Evolutionary conservation across 2,329 filamentous ascomycete species (phyloP).

Genomic region (Colletotrichum sp.): DNA sequence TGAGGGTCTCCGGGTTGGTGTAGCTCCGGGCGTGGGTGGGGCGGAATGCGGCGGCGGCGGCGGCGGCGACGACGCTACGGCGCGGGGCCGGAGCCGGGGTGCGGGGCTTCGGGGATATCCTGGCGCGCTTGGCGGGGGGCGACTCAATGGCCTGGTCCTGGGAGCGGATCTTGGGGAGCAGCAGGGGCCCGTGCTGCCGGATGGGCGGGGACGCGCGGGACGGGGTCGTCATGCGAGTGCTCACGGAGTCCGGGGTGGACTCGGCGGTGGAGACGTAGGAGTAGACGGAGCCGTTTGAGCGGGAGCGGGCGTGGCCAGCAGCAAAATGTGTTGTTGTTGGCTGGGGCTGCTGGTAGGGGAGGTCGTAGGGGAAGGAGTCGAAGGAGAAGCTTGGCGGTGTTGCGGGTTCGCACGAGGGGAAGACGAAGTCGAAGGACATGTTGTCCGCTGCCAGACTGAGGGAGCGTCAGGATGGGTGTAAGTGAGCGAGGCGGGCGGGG

Average conservation of each 20-base stretch:
- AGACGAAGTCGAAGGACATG: constrained; percentile 66
- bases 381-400: constrained; percentile 60
- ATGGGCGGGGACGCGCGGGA: constrained; percentile 70
- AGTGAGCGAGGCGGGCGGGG: constrained; percentile 2
- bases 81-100: constrained; percentile 21
- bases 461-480: constrained; percentile 31
- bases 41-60: constrained; percentile 38
- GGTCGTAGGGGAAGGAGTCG: constrained; percentile 61
- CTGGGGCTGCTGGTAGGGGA: constrained; percentile 43
- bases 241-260: constrained; percentile 67
- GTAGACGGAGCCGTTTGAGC: constrained; percentile 71
- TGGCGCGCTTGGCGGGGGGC: constrained; percentile 57
- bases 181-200: constrained; percentile 77
- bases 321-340: constrained; percentile 29
- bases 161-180: constrained; percentile 84
- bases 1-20: constrained; percentile 65
- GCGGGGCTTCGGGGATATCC: constrained; percentile 55
- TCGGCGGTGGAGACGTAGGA: constrained; percentile 67
- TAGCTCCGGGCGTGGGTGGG: constrained; percentile 62
- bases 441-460: constrained; percentile 65
- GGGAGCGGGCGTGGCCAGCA: constrained; percentile 62
- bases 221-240: constrained; percentile 73
- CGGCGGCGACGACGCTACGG: not conserved
- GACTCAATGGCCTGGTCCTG: constrained; percentile 79
- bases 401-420: constrained; percentile 56